Conservation (phyloP, 306 rosid genomes). For the Hippophae rhamnoides region DNA sequence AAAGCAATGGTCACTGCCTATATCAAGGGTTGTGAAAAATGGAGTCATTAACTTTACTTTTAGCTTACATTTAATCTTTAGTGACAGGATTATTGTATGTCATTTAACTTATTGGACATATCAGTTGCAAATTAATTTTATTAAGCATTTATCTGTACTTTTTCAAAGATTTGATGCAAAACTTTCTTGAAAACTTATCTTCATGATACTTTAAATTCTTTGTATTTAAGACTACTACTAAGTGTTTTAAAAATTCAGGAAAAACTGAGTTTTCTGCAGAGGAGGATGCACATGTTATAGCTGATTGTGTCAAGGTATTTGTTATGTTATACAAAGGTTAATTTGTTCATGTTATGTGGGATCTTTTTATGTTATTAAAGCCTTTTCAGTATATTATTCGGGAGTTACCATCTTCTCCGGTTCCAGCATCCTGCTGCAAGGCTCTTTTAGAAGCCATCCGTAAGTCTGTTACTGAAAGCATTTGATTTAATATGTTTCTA, state of each 20-base stretch:
- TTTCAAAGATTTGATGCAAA: background rate
- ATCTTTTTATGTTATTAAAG: conserved; percentile 17
- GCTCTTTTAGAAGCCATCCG: conserved; percentile 85
- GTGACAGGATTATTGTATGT: background rate
- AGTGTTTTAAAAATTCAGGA: conserved; percentile 49
- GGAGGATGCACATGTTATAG: conserved; percentile 90
- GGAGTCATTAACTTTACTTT: background rate
- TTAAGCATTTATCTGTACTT: background rate
- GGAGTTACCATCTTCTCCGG: conserved; percentile 92
- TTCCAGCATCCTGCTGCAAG: conserved; percentile 97
- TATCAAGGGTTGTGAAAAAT: background rate
- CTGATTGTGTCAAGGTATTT: conserved; percentile 84
- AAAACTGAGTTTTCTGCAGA: conserved; percentile 65
- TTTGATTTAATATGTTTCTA: conserved; percentile 1
- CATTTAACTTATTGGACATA: background rate
- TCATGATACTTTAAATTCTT: too few relatives aligned
- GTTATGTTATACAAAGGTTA: conserved; percentile 9
- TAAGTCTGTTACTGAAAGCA: conserved; percentile 35
- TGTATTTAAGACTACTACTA: conserved; percentile 3
- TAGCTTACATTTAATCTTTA: background rate
- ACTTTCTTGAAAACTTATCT: too few relatives aligned
- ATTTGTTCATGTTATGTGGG: conserved; percentile 11
- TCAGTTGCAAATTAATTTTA: background rate
- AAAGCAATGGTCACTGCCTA: background rate
- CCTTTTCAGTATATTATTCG: conserved; percentile 66